Evolutionary conservation across 768 basidiomycete species (phyloP).

Genomic region (Tulasnella sp.): DNA sequence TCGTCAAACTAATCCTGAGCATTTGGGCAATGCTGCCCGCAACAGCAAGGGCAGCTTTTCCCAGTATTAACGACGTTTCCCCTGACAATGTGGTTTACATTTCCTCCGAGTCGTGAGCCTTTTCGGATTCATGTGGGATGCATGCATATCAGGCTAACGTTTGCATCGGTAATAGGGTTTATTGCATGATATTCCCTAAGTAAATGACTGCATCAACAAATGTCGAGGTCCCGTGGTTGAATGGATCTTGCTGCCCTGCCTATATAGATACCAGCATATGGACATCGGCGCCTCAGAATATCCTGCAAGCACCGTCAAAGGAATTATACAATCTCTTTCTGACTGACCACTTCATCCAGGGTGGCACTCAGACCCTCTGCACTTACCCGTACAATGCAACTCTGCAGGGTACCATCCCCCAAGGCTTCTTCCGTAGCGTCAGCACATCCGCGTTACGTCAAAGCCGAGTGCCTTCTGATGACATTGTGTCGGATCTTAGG

Average conservation of each 20-base stretch:
- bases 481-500: background rate
- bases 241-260: background rate
- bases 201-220: background rate
- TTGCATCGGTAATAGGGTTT: background rate
- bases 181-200: conserved; percentile 16
- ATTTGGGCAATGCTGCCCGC: background rate
- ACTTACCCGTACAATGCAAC: background rate
- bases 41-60: background rate
- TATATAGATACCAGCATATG: background rate
- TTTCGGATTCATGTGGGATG: background rate
- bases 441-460: background rate
- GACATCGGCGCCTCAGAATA: conserved; percentile 1
- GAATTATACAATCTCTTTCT: background rate
- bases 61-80: background rate
- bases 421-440: background rate
- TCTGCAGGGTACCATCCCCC: conserved; percentile 5
- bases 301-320: background rate
- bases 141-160: background rate
- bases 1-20: background rate
- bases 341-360: background rate
- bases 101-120: background rate
- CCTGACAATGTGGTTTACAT: conserved; percentile 13
- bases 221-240: background rate
- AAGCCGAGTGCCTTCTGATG: background rate
- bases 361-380: conserved; percentile 8